These are phyloP conservation scores for Mariannaea sp. DNA, from an alignment of 2,329 filamentous ascomycete species.

Conservation along the genomic window DNA sequence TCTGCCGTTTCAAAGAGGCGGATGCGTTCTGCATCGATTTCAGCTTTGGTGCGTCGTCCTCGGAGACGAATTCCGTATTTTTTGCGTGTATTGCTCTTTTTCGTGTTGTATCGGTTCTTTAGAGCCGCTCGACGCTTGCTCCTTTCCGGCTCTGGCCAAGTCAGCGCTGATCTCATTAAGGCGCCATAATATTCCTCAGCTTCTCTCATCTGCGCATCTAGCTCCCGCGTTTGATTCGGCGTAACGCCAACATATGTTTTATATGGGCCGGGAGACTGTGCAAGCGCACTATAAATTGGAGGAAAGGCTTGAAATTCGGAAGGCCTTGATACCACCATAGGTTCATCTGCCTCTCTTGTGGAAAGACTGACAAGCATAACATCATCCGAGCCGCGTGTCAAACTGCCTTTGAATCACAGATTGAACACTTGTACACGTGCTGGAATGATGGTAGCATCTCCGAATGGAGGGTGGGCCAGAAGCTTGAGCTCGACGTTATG, in stretches of 20 bases:
- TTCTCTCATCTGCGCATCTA: conserved; percentile 39
- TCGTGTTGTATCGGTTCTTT: conserved; percentile 59
- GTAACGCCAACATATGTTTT: conserved; percentile 54
- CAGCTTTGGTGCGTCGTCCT: conserved; percentile 51
- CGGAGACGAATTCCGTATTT: conserved; percentile 62
- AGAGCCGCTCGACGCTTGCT: conserved; percentile 47
- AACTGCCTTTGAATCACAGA: too few species aligned
- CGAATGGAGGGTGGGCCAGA: too few species aligned
- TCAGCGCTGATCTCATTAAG: conserved; percentile 50
- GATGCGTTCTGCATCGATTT: conserved; percentile 51
- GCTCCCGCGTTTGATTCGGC: conserved; percentile 27
- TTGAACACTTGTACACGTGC: too few species aligned
- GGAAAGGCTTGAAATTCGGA: background rate
- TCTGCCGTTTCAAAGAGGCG: conserved; percentile 39
- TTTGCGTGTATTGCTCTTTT: conserved; percentile 61
- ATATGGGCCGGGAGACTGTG: conserved; percentile 6
- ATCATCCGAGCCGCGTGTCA: too few species aligned
- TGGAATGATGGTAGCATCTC: too few species aligned
- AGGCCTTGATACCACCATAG: background rate
- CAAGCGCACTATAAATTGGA: background rate
- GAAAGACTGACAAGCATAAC: too few species aligned
- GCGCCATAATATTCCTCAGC: conserved; percentile 45
- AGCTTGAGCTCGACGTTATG: too few species aligned
- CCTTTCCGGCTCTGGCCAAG: conserved; percentile 42
- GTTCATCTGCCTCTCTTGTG: background rate